Percentiles rank a stretch among this genome's conserved stretches.
phyloP scores from a whole-genome alignment of 176 grass and related monocot species.

The Triticum timopheevii region DNA sequence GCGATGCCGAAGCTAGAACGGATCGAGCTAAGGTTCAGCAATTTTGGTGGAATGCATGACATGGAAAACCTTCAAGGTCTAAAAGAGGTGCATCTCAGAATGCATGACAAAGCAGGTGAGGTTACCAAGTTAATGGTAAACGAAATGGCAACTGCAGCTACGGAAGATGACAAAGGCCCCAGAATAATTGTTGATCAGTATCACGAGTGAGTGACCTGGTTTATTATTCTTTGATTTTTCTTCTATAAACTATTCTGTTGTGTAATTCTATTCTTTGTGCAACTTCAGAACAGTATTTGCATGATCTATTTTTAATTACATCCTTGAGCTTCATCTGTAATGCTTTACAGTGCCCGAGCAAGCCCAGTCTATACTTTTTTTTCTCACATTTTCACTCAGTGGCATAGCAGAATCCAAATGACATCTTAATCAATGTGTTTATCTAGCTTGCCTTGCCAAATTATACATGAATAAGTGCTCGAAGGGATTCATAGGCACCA shows the following conservation, averaged over 20 bases:
- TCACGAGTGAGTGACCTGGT: background rate
- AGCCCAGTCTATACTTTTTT: too few species aligned
- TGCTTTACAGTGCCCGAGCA: too few species aligned
- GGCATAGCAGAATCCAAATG: too few species aligned
- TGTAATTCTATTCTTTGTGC: background rate
- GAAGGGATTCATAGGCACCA: too few species aligned
- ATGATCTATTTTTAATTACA: too few species aligned
- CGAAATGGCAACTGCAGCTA: background rate
- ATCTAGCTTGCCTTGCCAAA: too few species aligned
- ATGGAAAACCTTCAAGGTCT: background rate
- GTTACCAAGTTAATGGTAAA: background rate
- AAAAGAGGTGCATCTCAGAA: background rate
- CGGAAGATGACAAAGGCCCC: background rate
- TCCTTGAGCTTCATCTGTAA: too few species aligned
- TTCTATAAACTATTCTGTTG: background rate
- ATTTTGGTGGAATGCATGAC: background rate
- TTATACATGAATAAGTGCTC: too few species aligned
- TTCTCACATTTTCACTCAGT: too few species aligned
- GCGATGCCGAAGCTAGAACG: background rate
- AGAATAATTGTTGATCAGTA: background rate
- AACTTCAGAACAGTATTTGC: background rate
- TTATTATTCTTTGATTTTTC: background rate
- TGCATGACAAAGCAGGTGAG: background rate
- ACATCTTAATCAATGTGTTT: too few species aligned
- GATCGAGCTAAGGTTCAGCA: background rate